Evolutionary conservation across 352 stramenopile species (phyloP), one percentile per base, ranked within the genome.

Genomic region (Thalassiosira hispida): DNA sequence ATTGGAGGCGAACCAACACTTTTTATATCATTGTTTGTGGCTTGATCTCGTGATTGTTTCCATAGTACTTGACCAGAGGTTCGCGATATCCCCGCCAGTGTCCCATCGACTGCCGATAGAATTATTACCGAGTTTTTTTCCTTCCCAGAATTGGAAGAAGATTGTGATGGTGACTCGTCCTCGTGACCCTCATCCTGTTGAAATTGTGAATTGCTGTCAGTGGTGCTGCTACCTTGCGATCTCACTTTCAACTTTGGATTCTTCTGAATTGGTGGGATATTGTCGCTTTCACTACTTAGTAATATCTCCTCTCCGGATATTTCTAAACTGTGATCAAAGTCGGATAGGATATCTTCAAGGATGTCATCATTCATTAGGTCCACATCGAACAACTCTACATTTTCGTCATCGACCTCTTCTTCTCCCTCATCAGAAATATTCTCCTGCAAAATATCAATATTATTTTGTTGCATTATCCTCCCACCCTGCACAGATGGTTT

Each of bases 61-160:
- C 88, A 93, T 23, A 92, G 46, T 9, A 89, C 53, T 38, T 79
- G 57, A 35, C 88, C 88, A 27, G 77, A 81, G 18, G 52, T 46
- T 52, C 83, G 81, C 25, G 81, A 89, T 46, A 93, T 79, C 46
- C 85, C 88, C 16, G 79, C 79, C 6, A 93, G 31, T 6, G 76
- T 89, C 27, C 88, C 88, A 71, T 92, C 88, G 6, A 92, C 82
- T 14, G 84, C 47, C 11, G 80, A 73, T 16, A 93, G 68, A 53
- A 93, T 77, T 12, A 93, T 66, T 7, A 93, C 65, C n/a, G 68
- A 73, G 62, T 84, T 63, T 49, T 44, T 35, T 40, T 61, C 49
- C n/a, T 65, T 59, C 47, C 35, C 46, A 22, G 53, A 55, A 57
- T 63, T 63, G 29, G 16, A 31, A 16, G 16, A 29, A 29, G 18